A percentile compares a stretch with the other conserved stretches of the same genome.
Conservation (phyloP, 352 stramenopile species). For the Phytophthora pluvialis region DNA sequence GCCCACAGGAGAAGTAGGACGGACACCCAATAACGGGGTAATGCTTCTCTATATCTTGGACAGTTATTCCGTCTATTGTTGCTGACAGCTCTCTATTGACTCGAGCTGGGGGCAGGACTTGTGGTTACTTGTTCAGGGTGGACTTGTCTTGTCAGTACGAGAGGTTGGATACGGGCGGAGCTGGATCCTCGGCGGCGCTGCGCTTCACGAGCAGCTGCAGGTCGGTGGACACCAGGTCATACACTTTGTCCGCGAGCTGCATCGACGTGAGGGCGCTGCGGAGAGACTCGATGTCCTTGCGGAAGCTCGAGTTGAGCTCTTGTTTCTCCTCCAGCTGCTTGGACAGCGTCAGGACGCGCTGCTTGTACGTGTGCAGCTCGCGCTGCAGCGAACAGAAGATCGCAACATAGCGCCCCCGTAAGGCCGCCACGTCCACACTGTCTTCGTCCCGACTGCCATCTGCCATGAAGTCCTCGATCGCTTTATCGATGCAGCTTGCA, state of each 20-base stretch:
- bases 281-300: slow-evolving; percentile 68
- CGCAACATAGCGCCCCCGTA: slow-evolving; percentile 63
- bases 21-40: slow-evolving; percentile 16
- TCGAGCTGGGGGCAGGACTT: slow-evolving; percentile 1
- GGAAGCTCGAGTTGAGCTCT: slow-evolving; percentile 64
- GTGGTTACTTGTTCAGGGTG: slow-evolving; percentile 11
- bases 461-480: slow-evolving; percentile 56
- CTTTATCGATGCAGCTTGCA: slow-evolving; percentile 52
- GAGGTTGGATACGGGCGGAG: neutral
- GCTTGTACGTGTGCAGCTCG: slow-evolving; percentile 65
- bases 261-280: slow-evolving; percentile 68
- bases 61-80: neutral
- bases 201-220: slow-evolving; percentile 51
- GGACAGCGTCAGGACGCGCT: slow-evolving; percentile 51
- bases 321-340: slow-evolving; percentile 65
- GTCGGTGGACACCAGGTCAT: slow-evolving; percentile 61
- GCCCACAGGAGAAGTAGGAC: neutral
- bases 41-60: slow-evolving; percentile 19
- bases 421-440: slow-evolving; percentile 37
- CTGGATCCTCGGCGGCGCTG: slow-evolving; percentile 12
- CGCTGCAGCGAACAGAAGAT: slow-evolving; percentile 75
- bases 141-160: slow-evolving; percentile 13
- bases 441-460: slow-evolving; percentile 21
- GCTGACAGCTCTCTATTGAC: slow-evolving; percentile 17
- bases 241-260: slow-evolving; percentile 68